Evolutionary conservation across 2,329 filamentous ascomycete species (phyloP).

Genomic region (Aspergillus sp.): DNA sequence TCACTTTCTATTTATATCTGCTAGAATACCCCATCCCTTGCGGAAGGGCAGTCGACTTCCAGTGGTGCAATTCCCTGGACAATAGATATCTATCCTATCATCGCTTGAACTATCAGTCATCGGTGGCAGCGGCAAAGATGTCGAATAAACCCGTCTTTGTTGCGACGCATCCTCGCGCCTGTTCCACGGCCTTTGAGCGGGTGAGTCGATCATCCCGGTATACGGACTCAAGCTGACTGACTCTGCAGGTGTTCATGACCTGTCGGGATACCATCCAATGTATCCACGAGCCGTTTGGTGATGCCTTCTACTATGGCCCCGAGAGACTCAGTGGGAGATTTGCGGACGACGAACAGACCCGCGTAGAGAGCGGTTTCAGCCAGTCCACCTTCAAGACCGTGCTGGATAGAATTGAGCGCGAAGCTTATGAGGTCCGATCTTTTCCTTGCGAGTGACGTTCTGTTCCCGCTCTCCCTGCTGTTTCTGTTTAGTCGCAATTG

Average conservation of each 20-base stretch:
- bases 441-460: slow-evolving; percentile 3
- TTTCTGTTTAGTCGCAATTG: too few relatives aligned
- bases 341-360: slow-evolving; percentile 52
- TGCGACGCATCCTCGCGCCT: slow-evolving; percentile 86
- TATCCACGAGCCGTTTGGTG: slow-evolving; percentile 91
- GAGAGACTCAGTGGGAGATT: slow-evolving; percentile 77
- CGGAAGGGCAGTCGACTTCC: background rate
- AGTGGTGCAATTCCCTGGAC: background rate
- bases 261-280: slow-evolving; percentile 70
- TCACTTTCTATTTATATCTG: background rate
- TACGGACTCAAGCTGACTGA: background rate
- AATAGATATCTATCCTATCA: background rate
- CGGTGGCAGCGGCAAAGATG: slow-evolving; percentile 46
- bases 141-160: slow-evolving; percentile 78
- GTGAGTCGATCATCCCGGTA: slow-evolving; percentile 44
- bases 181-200: slow-evolving; percentile 93
- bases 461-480: slow-evolving; percentile 8
- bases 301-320: slow-evolving; percentile 91
- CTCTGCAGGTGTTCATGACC: slow-evolving; percentile 86
- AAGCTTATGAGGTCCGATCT: slow-evolving; percentile 60
- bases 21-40: background rate
- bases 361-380: slow-evolving; percentile 35
- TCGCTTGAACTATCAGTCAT: too few relatives aligned
- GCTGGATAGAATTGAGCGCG: slow-evolving; percentile 63
- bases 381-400: slow-evolving; percentile 50